Percentiles rank a stretch among this genome's conserved stretches.
phyloP scores from a whole-genome alignment of 768 basidiomycete genomes.

The Leccinum boreale region DNA sequence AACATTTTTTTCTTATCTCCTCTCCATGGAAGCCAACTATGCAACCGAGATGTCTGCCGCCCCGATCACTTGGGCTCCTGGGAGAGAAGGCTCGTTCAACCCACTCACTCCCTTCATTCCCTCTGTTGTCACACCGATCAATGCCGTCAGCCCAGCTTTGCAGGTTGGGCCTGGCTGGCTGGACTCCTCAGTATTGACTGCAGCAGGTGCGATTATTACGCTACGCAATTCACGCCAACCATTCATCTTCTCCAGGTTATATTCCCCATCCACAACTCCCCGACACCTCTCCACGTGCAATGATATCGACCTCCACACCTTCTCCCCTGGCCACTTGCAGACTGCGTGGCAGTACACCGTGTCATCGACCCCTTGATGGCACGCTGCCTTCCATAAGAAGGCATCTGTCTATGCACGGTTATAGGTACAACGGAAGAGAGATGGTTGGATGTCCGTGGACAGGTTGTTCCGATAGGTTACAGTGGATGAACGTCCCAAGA shows the following conservation, averaged over 20 bases:
- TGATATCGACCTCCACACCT: neutral
- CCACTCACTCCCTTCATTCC: neutral
- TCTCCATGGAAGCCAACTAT: neutral
- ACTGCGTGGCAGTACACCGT: neutral
- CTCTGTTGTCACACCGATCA: neutral
- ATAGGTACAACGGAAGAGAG: conserved; percentile 3
- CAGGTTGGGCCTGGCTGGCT: neutral
- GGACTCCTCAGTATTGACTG: neutral
- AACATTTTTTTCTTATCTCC: neutral
- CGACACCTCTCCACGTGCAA: neutral
- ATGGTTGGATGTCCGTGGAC: conserved; percentile 4
- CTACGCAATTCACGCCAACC: neutral
- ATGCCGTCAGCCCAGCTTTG: neutral
- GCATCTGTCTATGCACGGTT: conserved; percentile 5
- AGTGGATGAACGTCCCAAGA: conserved; percentile 10
- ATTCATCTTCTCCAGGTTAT: neutral
- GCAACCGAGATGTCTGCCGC: neutral
- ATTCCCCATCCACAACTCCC: neutral
- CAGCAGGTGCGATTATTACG: neutral
- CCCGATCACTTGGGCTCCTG: neutral
- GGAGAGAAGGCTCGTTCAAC: neutral
- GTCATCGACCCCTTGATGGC: conserved; percentile 1
- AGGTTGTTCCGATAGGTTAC: conserved; percentile 3
- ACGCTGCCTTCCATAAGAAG: neutral
- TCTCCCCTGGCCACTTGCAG: neutral